Evolutionary conservation across 2,329 filamentous ascomycete species (phyloP), one percentile per base, ranked within the genome.

Genomic region (Microsporum canis): DNA sequence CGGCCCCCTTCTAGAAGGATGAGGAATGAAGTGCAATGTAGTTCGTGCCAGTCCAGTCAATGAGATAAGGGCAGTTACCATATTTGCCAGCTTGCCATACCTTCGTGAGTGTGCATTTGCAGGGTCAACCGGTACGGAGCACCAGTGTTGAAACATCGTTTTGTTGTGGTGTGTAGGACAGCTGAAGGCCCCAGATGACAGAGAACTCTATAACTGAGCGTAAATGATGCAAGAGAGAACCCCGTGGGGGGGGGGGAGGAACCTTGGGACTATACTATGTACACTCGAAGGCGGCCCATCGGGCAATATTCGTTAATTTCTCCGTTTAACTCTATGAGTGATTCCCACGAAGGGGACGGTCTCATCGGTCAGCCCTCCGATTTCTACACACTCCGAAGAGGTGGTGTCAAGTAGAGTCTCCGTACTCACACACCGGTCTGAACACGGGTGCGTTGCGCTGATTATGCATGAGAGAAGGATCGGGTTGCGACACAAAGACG

Each of bases 391-490:
- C 12, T 53, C 49, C 14, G 31, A n/a, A 29, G n/a, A 29, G 51
- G 29, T 7, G 14, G 5, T 5, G 51, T 5, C 14, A 5, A 36
- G 29, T 3, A 27, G 8, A 33, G 23, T 5, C 27, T n/a, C 17
- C 31, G 5, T 31, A n/a, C 33, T 34, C 29, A 1, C 51, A 14
- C 14, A 36, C n/a, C 31, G 10, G 3, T 5, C 51, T 38, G 51
- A 55, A 55, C 51, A 55, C 51, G 51, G 33, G 51, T 55, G 31
- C 51, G 23, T 23, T 55, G 51, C 51, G 33, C 51, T 14, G 33
- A 55, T 23, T 34, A 55, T 55, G 51, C 51, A 55, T 55, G 51
- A 17, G 31, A 31, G 51, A n/a, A 51, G 51, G 51, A 55, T 55
- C 51, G 51, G 17, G 31, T 23, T 55, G 51, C 51, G 33, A 55